A percentile compares a stretch with the other conserved stretches of the same genome.
phyloP scores from a whole-genome alignment of 1,139 yeast species.

The Taphrina communis region DNA sequence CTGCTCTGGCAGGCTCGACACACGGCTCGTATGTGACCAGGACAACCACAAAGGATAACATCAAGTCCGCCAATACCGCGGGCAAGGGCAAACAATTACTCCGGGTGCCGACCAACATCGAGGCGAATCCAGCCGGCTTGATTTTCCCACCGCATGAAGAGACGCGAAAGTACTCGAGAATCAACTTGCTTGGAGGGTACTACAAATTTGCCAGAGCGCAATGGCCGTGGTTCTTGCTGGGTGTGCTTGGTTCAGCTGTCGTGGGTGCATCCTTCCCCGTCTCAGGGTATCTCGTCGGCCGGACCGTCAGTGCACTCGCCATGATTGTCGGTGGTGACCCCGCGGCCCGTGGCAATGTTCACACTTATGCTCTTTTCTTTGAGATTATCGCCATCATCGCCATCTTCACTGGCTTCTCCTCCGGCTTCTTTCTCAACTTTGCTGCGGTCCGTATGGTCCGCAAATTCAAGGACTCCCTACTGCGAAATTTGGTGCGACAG shows the following conservation, averaged over 20 bases:
- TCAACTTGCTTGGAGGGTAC: conserved; percentile 12
- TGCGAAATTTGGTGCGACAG: conserved; percentile 60
- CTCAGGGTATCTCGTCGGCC: conserved; percentile 33
- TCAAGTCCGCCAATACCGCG: neutral
- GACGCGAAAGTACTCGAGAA: conserved; percentile 17
- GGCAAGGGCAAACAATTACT: neutral
- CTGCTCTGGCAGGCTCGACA: conserved; percentile 21
- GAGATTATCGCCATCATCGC: conserved; percentile 54
- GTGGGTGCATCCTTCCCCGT: conserved; percentile 38
- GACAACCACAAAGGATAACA: conserved; percentile 20
- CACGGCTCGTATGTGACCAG: conserved; percentile 23
- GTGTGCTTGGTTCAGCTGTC: conserved; percentile 9
- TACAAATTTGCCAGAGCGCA: conserved; percentile 18
- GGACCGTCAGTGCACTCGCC: conserved; percentile 17
- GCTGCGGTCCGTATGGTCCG: conserved; percentile 57
- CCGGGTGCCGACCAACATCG: conserved; percentile 31
- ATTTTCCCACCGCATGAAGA: conserved; percentile 20
- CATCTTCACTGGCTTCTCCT: conserved; percentile 49
- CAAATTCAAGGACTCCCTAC: conserved; percentile 57
- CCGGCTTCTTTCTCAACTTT: conserved; percentile 50
- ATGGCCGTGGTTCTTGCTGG: conserved; percentile 23
- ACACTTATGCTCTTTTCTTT: conserved; percentile 52
- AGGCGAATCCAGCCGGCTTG: conserved; percentile 33
- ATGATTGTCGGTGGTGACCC: conserved; percentile 22
- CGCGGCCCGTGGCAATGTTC: conserved; percentile 48